phyloP scores from a whole-genome alignment of 2,329 filamentous ascomycete genomes.

The Aspergillus sp. region DNA sequence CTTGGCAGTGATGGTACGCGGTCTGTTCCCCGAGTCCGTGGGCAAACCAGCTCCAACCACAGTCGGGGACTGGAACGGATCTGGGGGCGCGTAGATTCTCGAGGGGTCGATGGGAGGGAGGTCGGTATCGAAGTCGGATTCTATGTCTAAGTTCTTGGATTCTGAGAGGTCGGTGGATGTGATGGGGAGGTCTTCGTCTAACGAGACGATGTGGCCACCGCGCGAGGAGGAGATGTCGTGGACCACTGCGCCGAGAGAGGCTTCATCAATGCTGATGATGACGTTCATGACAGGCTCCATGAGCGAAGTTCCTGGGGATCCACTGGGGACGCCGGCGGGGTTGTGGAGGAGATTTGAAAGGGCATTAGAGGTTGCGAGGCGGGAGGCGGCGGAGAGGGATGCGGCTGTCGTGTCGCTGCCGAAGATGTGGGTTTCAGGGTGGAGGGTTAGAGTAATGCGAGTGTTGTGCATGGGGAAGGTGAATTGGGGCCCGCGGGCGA shows the following conservation, averaged over 20 bases:
- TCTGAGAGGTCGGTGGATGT: slow-evolving; percentile 33
- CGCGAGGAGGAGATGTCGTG: slow-evolving; percentile 77
- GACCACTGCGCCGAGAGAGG: slow-evolving; percentile 77
- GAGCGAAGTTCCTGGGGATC: slow-evolving; percentile 61
- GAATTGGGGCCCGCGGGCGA: slow-evolving; percentile 82
- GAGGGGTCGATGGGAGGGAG: slow-evolving; percentile 65
- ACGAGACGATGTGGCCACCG: slow-evolving; percentile 74
- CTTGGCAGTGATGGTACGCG: slow-evolving; percentile 74
- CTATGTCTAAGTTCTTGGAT: slow-evolving; percentile 23
- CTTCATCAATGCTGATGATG: slow-evolving; percentile 83
- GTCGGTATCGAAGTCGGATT: slow-evolving; percentile 22
- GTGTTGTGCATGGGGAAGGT: slow-evolving; percentile 80
- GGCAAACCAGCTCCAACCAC: slow-evolving; percentile 28
- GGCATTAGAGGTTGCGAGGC: slow-evolving; percentile 69
- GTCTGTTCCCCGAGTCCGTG: slow-evolving; percentile 45
- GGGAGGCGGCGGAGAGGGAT: slow-evolving; percentile 69
- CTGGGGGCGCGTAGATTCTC: slow-evolving; percentile 83
- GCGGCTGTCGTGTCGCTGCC: slow-evolving; percentile 69
- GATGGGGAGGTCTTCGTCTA: slow-evolving; percentile 57
- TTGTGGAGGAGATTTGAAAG: slow-evolving; percentile 59
- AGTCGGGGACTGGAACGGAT: slow-evolving; percentile 66
- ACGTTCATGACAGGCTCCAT: slow-evolving; percentile 95
- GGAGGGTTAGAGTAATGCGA: slow-evolving; percentile 70
- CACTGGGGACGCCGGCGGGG: slow-evolving; percentile 47
- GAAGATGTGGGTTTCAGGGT: slow-evolving; percentile 68